Base-by-base conservation (phyloP, 2,329 filamentous ascomycete genomes). In the Fusarium mundagurra region DNA sequence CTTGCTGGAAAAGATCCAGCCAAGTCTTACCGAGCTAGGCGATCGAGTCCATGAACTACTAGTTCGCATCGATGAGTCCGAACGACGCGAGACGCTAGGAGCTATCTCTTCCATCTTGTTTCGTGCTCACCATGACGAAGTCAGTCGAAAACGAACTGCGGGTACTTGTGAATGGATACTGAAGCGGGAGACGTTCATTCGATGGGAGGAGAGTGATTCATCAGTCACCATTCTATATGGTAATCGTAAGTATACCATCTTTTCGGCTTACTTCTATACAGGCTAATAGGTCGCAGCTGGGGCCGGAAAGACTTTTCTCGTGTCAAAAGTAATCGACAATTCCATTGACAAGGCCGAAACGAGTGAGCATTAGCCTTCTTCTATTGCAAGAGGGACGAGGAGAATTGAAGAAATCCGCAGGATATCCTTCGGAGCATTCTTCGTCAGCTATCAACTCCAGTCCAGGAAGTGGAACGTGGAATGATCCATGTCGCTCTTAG, bases 1-100 rank as follows among this genome's bases (percentile, higher is more conserved):
- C 3, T 1, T 50, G 22, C 1, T 50, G 3, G 0, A 9, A 0
- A n/a, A 33, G 16, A 13, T 51, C 3, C 22, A 51, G 2, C 47
- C 47, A 51, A 0, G 8, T 18, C 5, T 51, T 2, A 2, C 8
- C 8, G 16, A 33, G 1, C 0, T 51, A 18, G 11, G 11, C 0
- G 11, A 33, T 0, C 22, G 29, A 2, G 1, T 51, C 2, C 47
- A 0, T 14, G 16, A 33, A 1, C 8, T 51, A 0, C 22, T 51
- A 0, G 4, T 51, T 0, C 29, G 29, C 0, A 14, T 24, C 0
- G 29, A 33, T 8, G 29, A 33, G 0, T 3, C 11, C 0, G 8
- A 33, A 8, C 11, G 22, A 33, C 4, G 0, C 8, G 1, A 1
- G 8, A 51, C 6, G 0, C 47, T 33, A 7, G 0, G 0, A 4